A percentile compares a stretch with the other conserved stretches of the same genome.
These are phyloP conservation scores for Theobroma cacao DNA, from an alignment of 345 rosid species.

Conservation along the genomic window DNA sequence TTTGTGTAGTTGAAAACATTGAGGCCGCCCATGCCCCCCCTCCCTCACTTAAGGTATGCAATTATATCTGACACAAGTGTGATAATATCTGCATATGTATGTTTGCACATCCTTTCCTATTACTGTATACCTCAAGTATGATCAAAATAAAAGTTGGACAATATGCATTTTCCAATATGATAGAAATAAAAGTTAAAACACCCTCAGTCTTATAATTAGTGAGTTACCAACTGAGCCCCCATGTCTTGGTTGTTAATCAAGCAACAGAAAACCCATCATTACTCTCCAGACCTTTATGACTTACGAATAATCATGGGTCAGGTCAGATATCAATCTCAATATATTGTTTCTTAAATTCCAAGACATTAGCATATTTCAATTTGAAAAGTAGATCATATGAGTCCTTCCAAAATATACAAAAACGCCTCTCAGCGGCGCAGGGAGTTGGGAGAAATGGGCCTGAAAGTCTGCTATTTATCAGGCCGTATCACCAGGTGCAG, in stretches of 20 bases:
- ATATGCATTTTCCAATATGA: background rate
- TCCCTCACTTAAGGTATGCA: too few relatives aligned
- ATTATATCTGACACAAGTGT: background rate
- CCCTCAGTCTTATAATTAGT: background rate
- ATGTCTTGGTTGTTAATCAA: conserved; percentile 1
- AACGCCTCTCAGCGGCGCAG: background rate
- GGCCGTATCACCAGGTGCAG: background rate
- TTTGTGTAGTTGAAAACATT: background rate
- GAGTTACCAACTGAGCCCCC: background rate
- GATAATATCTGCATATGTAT: background rate
- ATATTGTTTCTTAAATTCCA: background rate
- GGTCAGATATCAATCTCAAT: background rate
- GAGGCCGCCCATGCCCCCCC: background rate
- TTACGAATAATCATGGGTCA: background rate
- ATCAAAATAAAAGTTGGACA: background rate
- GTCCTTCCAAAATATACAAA: background rate
- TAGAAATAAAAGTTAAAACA: background rate
- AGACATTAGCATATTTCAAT: background rate
- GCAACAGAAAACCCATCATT: background rate
- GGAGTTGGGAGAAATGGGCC: background rate
- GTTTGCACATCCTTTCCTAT: background rate
- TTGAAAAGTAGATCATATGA: background rate
- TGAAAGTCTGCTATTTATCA: background rate
- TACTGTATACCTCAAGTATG: background rate
- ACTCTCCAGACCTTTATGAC: background rate